Evolutionary conservation across 202 grass and related monocot species (phyloP).

Genomic region (Setaria italica): DNA sequence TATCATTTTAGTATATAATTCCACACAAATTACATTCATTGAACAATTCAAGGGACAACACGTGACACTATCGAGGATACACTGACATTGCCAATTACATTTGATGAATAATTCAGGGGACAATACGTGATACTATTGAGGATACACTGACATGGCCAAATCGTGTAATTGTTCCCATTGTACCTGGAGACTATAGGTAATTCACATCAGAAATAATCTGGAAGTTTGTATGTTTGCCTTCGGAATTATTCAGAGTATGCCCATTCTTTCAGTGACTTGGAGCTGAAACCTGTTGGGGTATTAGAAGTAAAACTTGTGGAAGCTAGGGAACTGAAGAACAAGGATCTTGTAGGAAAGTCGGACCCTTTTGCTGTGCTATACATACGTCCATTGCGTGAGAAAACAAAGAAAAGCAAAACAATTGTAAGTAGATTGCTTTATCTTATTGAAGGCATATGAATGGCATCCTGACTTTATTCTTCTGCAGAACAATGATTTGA

Average conservation of each 20-base stretch:
- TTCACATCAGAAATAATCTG: slow-evolving; percentile 32
- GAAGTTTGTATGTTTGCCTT: slow-evolving; percentile 20
- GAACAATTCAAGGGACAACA: slow-evolving; percentile 72
- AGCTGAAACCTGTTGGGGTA: slow-evolving; percentile 90
- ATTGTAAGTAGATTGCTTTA: slow-evolving; percentile 71
- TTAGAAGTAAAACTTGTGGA: slow-evolving; percentile 97
- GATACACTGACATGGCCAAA: slow-evolving; percentile 95
- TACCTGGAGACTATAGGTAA: slow-evolving; percentile 97
- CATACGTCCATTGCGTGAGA: slow-evolving; percentile 83
- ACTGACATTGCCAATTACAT: slow-evolving; percentile 73
- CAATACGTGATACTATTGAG: slow-evolving; percentile 92
- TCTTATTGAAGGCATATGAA: slow-evolving; percentile 33
- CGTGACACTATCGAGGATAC: slow-evolving; percentile 85
- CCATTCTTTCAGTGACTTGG: slow-evolving; percentile 75
- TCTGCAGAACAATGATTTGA: slow-evolving; percentile 94
- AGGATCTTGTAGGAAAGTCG: slow-evolving; percentile 95
- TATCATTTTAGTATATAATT: slow-evolving; percentile 31
- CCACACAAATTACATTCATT: slow-evolving; percentile 23
- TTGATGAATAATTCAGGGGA: slow-evolving; percentile 59
- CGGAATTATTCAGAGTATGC: slow-evolving; percentile 21
- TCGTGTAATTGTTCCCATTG: slow-evolving; percentile 87
- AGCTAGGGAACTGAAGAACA: slow-evolving; percentile 87
- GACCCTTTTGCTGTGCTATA: slow-evolving; percentile 88
- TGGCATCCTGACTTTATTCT: slow-evolving; percentile 44
- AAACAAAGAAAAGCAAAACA: slow-evolving; percentile 91